Base-by-base conservation (phyloP, 768 basidiomycete genomes). In the Pilatotrama ljubarskyi region DNA sequence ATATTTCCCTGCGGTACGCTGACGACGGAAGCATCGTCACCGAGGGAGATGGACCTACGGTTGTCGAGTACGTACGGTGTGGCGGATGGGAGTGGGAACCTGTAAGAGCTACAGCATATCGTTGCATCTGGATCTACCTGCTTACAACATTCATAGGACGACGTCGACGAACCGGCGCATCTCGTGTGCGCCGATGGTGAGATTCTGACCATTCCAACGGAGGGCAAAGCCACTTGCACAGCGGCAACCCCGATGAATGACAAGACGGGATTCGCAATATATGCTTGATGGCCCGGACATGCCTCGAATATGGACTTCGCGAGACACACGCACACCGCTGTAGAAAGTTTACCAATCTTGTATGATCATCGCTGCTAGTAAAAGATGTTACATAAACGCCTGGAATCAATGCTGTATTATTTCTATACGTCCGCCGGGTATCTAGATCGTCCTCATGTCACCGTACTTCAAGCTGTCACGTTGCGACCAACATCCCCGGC, bases 51-150 rank as follows among this genome's bases (percentile, higher is more conserved):
- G 84, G 87, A 13, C 76, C 76, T 15, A 63, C 75, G 0, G 82
- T 92, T 4, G 84, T 93, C 0, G 95, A 97, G 72, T 90, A 90
- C 66, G 79, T 87, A 51, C 81, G 93, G 24, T 89, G 86, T 64
- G 83, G 82, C 15, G 87, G 87, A 7, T 95, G 93, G 87, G 86
- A 90, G 64, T 97, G 95, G 95, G 77, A 77, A 41, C 95, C 94
- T 18, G 92, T 93, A 68, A 68, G 85, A 76, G 11, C 2, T 7
- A 13, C 5, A 26, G 9, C 22, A 26, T 26, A 22, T 32, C 5
- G 41, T 22, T 40, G 43, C 7, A 8, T 18, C 55, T 60, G 49
- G 63, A 17, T 3, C 44, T 49, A 25, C 58, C 10, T 50, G n/a
- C n/a, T n/a, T n/a, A 37, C 35, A 13, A 26, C 18, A 46, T 32